Base-by-base conservation (phyloP, 2,329 filamentous ascomycete genomes). In the Calonectria multiphialidica region DNA sequence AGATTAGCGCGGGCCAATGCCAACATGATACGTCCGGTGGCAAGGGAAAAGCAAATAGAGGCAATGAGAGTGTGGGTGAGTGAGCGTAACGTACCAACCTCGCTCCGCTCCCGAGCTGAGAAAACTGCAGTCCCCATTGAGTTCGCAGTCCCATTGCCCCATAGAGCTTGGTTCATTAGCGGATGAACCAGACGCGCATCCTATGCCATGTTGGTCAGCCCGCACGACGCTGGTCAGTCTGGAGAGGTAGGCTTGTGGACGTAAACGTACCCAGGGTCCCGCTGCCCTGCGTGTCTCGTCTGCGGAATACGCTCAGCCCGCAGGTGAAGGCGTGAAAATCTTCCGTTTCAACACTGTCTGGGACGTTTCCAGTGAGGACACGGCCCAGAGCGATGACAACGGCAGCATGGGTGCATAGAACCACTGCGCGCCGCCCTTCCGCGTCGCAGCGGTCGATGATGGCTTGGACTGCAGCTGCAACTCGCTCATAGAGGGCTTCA, bases 331-430 rank as follows among this genome's bases (percentile, higher is more conserved):
- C 95, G 71, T 89, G 87, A 81, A 98, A 98, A 82, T 98, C 96
- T 74, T 97, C 93, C 65, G 90, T 89, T 9, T 90, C 90, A 35
- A 91, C 87, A 80, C 93, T 91, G 1, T 91, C 88, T 0, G 96
- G 96, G 88, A 96, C 92, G 23, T 83, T 79, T 0, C 95, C 95
- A 2, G 96, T 98, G 77, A 99, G 86, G 1, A 91, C 92, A 47
- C 97, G 90, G 1, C 96, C 96, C 76, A 97, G 90, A 10, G 94
- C 93, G 81, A 99, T 98, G 79, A 98, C 90, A 13, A 93, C 91
- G 5, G 97, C 97, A 1, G 97, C 97, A 85, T 99, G 97, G 1
- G 94, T 93, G 84, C 95, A 98, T 45, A 99, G 88, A 47, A 98
- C 83, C 28, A 98, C 88, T 0, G 94, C 89, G 78, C 90, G 91